Percentiles rank a stretch among this genome's conserved stretches.
phyloP scores from a whole-genome alignment of 2,329 filamentous ascomycete species.

The Colletotrichum tanaceti region DNA sequence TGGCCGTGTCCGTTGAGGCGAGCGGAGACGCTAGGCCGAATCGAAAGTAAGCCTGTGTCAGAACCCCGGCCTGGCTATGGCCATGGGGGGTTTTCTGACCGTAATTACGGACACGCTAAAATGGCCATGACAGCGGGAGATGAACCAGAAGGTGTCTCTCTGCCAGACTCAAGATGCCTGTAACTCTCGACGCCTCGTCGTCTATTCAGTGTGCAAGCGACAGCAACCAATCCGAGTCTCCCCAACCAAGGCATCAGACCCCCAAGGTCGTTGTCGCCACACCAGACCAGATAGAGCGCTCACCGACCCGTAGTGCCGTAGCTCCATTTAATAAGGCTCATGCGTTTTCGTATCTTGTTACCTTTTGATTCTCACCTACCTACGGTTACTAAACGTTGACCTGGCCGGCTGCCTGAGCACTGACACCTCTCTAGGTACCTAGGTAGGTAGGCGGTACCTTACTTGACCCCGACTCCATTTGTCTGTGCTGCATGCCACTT shows the following conservation, averaged over 20 bases:
- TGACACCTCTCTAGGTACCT: not conserved
- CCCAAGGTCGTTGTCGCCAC: not conserved
- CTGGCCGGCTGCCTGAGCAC: slow-evolving; percentile 3
- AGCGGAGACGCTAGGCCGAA: slow-evolving; percentile 36
- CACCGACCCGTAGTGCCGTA: slow-evolving; percentile 9
- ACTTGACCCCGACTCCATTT: not conserved
- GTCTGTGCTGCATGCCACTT: slow-evolving; percentile 39
- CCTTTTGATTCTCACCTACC: not conserved
- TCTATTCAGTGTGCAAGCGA: not conserved
- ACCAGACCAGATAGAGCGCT: not conserved
- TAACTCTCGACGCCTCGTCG: not conserved
- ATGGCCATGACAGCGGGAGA: not conserved
- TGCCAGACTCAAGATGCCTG: not conserved
- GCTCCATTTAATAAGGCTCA: not conserved
- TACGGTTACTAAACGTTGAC: too few species aligned
- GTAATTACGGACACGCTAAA: slow-evolving; percentile 13
- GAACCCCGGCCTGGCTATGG: slow-evolving; percentile 22
- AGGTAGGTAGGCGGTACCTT: too few species aligned
- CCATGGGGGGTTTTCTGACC: not conserved
- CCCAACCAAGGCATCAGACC: not conserved
- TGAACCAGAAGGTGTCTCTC: not conserved
- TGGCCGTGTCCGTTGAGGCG: slow-evolving; percentile 6
- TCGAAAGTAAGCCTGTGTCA: slow-evolving; percentile 39
- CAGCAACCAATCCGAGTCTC: not conserved
- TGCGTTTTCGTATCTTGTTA: not conserved